phyloP scores from a whole-genome alignment of 1,284 basidiomycete genomes.

The Xerocomus cyaneibrunnescens region DNA sequence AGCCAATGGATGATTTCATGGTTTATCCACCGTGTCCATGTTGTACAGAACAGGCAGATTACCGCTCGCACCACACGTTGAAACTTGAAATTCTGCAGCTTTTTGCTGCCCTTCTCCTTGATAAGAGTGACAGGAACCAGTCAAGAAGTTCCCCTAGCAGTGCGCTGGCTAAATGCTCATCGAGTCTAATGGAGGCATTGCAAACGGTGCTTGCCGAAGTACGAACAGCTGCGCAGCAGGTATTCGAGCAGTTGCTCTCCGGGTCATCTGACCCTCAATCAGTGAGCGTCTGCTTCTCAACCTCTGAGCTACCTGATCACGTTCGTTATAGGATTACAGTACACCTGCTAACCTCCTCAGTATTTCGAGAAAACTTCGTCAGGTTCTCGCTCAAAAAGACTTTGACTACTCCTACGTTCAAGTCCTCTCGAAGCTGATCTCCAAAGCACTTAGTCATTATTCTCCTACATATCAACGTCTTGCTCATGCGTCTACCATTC shows the following conservation, averaged over 20 bases:
- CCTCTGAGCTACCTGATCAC: not conserved
- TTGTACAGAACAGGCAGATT: constrained; percentile 23
- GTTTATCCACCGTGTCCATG: constrained; percentile 37
- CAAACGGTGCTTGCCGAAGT: constrained; percentile 27
- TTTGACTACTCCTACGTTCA: constrained; percentile 53
- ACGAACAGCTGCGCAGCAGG: constrained; percentile 14
- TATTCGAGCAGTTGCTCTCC: constrained; percentile 24
- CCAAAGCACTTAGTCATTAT: constrained; percentile 37
- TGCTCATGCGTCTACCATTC: constrained; percentile 27
- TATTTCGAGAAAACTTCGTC: constrained; percentile 38
- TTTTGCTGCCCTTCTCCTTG: constrained; percentile 31
- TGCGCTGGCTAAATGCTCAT: constrained; percentile 10
- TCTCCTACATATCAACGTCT: constrained; percentile 38
- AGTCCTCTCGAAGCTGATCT: constrained; percentile 44
- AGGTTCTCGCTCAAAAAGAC: constrained; percentile 21
- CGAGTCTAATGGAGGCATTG: constrained; percentile 23
- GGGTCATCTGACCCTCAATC: constrained; percentile 9
- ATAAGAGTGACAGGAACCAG: constrained; percentile 16
- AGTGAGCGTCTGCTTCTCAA: constrained; percentile 11
- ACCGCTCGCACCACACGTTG: constrained; percentile 23
- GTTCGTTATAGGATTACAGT: constrained; percentile 19
- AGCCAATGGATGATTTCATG: constrained; percentile 44
- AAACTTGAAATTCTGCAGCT: constrained; percentile 34
- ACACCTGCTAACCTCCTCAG: constrained; percentile 37
- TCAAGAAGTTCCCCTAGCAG: not conserved